phyloP scores from a whole-genome alignment of 148 eudicot genomes.

The Cornus florida region DNA sequence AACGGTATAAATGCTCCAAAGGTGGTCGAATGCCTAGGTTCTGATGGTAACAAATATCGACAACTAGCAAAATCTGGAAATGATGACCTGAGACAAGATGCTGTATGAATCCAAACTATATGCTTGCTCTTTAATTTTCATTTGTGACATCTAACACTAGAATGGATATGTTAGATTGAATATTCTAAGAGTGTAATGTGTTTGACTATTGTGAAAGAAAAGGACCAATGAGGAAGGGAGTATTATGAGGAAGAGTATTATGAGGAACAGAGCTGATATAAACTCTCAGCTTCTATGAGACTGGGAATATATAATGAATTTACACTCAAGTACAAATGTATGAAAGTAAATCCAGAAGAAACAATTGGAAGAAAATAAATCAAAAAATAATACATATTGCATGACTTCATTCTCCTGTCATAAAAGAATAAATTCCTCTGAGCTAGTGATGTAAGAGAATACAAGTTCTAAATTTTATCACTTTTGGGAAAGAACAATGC shows the following conservation, averaged over 20 bases:
- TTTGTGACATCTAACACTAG: not conserved
- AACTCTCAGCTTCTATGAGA: not conserved
- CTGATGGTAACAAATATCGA: slow-evolving; percentile 88
- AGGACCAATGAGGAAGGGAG: not conserved
- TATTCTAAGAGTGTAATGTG: not conserved
- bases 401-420: too few relatives aligned
- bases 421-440: not conserved
- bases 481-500: not conserved
- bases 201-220: not conserved
- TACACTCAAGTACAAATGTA: not conserved
- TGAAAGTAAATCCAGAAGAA: not conserved
- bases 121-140: not conserved
- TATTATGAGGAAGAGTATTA: not conserved
- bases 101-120: slow-evolving; percentile 54
- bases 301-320: too few relatives aligned
- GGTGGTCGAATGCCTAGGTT: slow-evolving; percentile 91
- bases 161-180: not conserved
- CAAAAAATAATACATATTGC: too few relatives aligned
- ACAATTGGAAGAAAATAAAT: not conserved
- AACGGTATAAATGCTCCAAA: slow-evolving; percentile 99
- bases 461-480: not conserved
- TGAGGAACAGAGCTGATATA: not conserved
- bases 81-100: slow-evolving; percentile 99
- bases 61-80: slow-evolving; percentile 99
- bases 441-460: not conserved